Conservation (phyloP, 75 land plant genomes). For the Pseudotsuga menziesii region DNA sequence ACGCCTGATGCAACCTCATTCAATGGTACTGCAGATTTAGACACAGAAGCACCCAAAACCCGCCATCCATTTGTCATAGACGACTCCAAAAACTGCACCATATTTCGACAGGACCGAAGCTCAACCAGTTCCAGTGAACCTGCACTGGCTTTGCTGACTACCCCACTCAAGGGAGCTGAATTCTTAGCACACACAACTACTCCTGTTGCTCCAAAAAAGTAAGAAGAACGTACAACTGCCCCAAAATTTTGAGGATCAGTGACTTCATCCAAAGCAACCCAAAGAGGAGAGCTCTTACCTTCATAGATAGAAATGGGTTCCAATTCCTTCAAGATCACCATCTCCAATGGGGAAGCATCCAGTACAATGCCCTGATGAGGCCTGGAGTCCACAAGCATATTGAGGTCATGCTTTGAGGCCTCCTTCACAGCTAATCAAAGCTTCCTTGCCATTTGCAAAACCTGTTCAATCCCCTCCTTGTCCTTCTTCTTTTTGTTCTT, state of each 20-base stretch:
- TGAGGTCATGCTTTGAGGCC: slow-evolving; percentile 86
- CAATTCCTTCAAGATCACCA: slow-evolving; percentile 55
- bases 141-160: slow-evolving; percentile 99
- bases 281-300: slow-evolving; percentile 37
- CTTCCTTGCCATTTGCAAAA: slow-evolving; percentile 58
- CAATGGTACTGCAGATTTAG: slow-evolving; percentile 47
- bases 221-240: slow-evolving; percentile 85
- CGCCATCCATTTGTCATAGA: slow-evolving; percentile 93
- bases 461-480: slow-evolving; percentile 68
- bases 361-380: slow-evolving; percentile 95
- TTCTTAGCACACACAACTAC: slow-evolving; percentile 94
- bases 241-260: slow-evolving; percentile 97
- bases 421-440: slow-evolving; percentile 50
- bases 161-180: slow-evolving; percentile 97
- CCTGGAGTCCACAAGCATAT: slow-evolving; percentile 82
- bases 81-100: slow-evolving; percentile 81
- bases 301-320: slow-evolving; percentile 37
- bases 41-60: slow-evolving; percentile 77
- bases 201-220: slow-evolving; percentile 88
- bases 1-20: slow-evolving; percentile 50
- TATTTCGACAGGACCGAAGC: slow-evolving; percentile 80
- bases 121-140: slow-evolving; percentile 91
- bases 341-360: slow-evolving; percentile 91
- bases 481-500: slow-evolving; percentile 82
- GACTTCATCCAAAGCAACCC: slow-evolving; percentile 97